These are phyloP conservation scores for Fraxinus nigra DNA, from an alignment of 305 asterid species.

Conservation along the genomic window DNA sequence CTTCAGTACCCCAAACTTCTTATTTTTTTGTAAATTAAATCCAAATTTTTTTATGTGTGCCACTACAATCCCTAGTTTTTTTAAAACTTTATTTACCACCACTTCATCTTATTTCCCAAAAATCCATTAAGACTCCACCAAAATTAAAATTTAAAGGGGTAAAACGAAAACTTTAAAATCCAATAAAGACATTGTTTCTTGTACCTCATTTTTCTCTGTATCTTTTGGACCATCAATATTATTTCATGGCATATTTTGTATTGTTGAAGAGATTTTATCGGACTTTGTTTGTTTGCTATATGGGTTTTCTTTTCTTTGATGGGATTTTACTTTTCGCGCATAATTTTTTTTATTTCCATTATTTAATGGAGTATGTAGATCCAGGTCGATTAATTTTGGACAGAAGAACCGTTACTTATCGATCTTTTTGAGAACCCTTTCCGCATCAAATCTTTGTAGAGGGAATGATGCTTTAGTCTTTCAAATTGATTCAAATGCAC, in stretches of 20 bases:
- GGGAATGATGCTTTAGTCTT: constrained; percentile 50
- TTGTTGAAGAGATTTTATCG: constrained; percentile 42
- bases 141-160: too few relatives aligned
- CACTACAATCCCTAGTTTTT: too few relatives aligned
- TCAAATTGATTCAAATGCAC: constrained; percentile 61
- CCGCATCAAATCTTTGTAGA: constrained; percentile 75
- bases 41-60: too few relatives aligned
- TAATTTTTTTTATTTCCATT: not conserved
- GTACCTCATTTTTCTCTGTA: not conserved
- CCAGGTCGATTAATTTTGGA: constrained; percentile 50
- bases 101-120: too few relatives aligned
- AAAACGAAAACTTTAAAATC: too few relatives aligned
- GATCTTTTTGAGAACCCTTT: constrained; percentile 54
- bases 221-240: constrained; percentile 16
- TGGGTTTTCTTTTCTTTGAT: not conserved
- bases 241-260: constrained; percentile 25
- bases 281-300: constrained; percentile 21
- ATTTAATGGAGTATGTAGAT: constrained; percentile 38
- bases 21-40: too few relatives aligned
- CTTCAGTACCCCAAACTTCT: too few relatives aligned
- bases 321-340: not conserved
- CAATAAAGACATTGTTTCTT: not conserved
- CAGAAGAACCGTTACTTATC: constrained; percentile 43
- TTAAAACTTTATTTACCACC: too few relatives aligned
- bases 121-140: too few relatives aligned